Conservation (phyloP, 352 stramenopile genomes). For the Globisporangium acanthophoron region DNA sequence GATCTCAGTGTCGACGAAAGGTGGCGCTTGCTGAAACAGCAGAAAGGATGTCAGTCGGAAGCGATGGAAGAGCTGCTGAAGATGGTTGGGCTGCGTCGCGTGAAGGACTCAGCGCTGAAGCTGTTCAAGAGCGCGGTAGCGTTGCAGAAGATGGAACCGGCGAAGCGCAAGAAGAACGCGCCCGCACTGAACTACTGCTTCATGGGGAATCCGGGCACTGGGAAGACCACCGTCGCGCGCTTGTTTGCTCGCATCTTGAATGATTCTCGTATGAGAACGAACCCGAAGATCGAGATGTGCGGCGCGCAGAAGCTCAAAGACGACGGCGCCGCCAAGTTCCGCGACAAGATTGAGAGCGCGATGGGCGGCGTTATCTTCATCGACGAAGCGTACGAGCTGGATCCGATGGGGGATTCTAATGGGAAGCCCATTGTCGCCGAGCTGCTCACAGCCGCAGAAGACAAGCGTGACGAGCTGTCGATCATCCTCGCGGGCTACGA, state of each 20-base stretch:
- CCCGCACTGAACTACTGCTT: slow-evolving; percentile 75
- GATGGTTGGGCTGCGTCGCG: slow-evolving; percentile 74
- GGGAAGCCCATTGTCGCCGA: slow-evolving; percentile 86
- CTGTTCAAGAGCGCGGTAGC: slow-evolving; percentile 74
- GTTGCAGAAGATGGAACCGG: slow-evolving; percentile 40
- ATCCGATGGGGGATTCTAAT: slow-evolving; percentile 71
- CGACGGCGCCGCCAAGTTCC: slow-evolving; percentile 56
- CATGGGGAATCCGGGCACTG: slow-evolving; percentile 63
- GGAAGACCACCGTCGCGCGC: slow-evolving; percentile 78
- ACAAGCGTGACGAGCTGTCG: slow-evolving; percentile 77
- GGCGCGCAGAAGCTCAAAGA: slow-evolving; percentile 76
- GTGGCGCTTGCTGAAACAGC: slow-evolving; percentile 59
- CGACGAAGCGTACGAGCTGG: slow-evolving; percentile 90
- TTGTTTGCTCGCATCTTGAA: slow-evolving; percentile 80
- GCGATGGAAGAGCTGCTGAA: slow-evolving; percentile 82
- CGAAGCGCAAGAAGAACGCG: slow-evolving; percentile 67
- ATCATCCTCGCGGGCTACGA: slow-evolving; percentile 92
- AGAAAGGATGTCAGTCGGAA: slow-evolving; percentile 38
- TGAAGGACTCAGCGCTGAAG: slow-evolving; percentile 71
- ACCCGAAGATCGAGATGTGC: slow-evolving; percentile 31
- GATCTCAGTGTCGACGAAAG: slow-evolving; percentile 25
- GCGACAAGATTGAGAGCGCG: slow-evolving; percentile 60
- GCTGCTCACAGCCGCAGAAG: slow-evolving; percentile 83
- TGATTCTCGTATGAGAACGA: slow-evolving; percentile 60
- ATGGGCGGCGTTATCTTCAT: slow-evolving; percentile 90